phyloP scores from a whole-genome alignment of 805 yeast genomes.

The Starmera dryadoides region DNA sequence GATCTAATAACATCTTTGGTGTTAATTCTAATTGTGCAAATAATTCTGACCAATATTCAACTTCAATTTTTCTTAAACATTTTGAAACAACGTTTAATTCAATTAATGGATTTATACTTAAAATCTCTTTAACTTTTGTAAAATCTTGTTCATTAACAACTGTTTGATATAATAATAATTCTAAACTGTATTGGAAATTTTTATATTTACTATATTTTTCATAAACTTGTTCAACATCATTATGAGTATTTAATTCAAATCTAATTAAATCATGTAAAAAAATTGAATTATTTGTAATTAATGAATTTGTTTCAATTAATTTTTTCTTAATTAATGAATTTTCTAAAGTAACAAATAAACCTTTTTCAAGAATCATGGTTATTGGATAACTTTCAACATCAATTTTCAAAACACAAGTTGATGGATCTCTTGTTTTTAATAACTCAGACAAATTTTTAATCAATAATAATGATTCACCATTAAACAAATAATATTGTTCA shows the following conservation, averaged over 20 bases:
- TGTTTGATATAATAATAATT: conserved; percentile 34
- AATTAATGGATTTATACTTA: conserved; percentile 15
- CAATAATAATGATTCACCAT: conserved; percentile 28
- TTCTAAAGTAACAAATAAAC: conserved; percentile 37
- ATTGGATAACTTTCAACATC: conserved; percentile 22
- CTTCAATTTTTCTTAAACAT: conserved; percentile 46
- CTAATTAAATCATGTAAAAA: conserved; percentile 39
- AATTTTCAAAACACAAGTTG: conserved; percentile 18
- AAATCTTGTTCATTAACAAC: conserved; percentile 15
- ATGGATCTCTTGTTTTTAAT: conserved; percentile 4
- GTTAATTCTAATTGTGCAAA: conserved; percentile 30
- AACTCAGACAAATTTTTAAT: conserved; percentile 11
- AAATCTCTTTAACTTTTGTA: conserved; percentile 11
- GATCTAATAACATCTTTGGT: conserved; percentile 35
- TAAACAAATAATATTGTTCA: conserved; percentile 26
- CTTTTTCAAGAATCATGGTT: conserved; percentile 16
- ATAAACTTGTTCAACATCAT: conserved; percentile 4
- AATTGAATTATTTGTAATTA: conserved; percentile 30
- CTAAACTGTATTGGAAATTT: conserved; percentile 36
- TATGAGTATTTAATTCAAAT: conserved; percentile 26
- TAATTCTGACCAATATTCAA: conserved; percentile 36
- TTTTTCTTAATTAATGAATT: conserved; percentile 22
- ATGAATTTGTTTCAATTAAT: conserved; percentile 25
- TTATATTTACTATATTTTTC: conserved; percentile 25
- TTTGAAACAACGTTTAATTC: conserved; percentile 32